These are phyloP conservation scores for Typha latifolia DNA, from an alignment of 176 grass and related monocot species.

Conservation along the genomic window DNA sequence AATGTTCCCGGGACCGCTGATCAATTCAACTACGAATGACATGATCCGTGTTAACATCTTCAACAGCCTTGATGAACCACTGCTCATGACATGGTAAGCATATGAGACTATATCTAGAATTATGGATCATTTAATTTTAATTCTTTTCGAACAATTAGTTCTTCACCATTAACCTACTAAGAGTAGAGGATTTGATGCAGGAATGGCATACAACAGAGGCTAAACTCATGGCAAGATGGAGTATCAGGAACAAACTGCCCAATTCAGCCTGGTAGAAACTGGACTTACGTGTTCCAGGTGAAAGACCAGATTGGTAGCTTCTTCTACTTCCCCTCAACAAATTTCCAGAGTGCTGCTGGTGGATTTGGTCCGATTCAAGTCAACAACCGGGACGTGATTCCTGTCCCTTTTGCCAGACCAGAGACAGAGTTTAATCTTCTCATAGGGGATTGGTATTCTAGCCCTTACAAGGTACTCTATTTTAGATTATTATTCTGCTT, in stretches of 20 bases:
- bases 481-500: background rate
- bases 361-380: slow-evolving; percentile 3
- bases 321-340: slow-evolving; percentile 12
- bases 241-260: slow-evolving; percentile 18
- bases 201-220: slow-evolving; percentile 14
- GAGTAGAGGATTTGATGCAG: background rate
- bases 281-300: slow-evolving; percentile 3
- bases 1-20: background rate
- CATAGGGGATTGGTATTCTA: slow-evolving; percentile 5
- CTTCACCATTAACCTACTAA: background rate
- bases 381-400: background rate
- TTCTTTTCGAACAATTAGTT: background rate
- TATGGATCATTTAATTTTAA: background rate
- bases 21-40: background rate
- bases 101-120: background rate
- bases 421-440: slow-evolving; percentile 7
- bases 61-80: slow-evolving; percentile 1
- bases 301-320: slow-evolving; percentile 19
- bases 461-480: background rate
- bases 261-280: slow-evolving; percentile 1
- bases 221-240: slow-evolving; percentile 19
- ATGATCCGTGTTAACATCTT: background rate
- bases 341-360: slow-evolving; percentile 7
- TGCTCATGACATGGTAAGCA: slow-evolving; percentile 1
- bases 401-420: slow-evolving; percentile 5